Evolutionary conservation across 2,329 filamentous ascomycete genomes (phyloP), one percentile per base, ranked within the genome.

Genomic region (Talaromyces albobiverticillius): DNA sequence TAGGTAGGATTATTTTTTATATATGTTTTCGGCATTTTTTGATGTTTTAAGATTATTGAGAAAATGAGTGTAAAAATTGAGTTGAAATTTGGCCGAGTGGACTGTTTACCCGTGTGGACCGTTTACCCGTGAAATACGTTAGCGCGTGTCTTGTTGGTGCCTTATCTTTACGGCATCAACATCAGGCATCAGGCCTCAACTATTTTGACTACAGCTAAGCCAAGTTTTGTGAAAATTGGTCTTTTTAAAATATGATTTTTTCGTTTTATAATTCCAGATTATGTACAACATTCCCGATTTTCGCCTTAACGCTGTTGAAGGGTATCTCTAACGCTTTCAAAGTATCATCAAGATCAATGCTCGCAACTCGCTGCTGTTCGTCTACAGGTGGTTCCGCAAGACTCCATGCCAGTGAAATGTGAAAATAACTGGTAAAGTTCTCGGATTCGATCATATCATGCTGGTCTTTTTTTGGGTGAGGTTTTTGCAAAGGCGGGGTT

Each of bases 391-490:
- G 85, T 40, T 75, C 67, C 9, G 76, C 70, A 58, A 93, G 78
- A 1, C 82, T 87, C 94, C 93, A 97, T 0, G 87, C 94, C 53
- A 99, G 83, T 43, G 91, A 96, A 56, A 97, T 76, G 71, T 99
- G 94, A 65, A 96, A 96, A 20, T 81, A 83, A 46, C 78, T 69
- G 4, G 79, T 79, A 51, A 70, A 68, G 61, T 83, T 78, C 18
- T 48, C 32, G 4, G 10, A 20, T n/a, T n/a, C n/a, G 20, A 23
- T 16, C 5, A 25, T 3, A 13, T 29, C 31, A 63, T 53, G 7
- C 62, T 31, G 20, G 53, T 22, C 10, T 63, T 61, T 8, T 68
- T 32, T 25, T 54, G 50, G 14, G 26, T 36, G 11, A 59, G 51
- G 18, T 49, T 47, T 59, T 26, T 51, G 26, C 42, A 67, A 61